These are phyloP conservation scores for Erysimum pusillum DNA, from an alignment of 441 rosid species.

Conservation along the genomic window DNA sequence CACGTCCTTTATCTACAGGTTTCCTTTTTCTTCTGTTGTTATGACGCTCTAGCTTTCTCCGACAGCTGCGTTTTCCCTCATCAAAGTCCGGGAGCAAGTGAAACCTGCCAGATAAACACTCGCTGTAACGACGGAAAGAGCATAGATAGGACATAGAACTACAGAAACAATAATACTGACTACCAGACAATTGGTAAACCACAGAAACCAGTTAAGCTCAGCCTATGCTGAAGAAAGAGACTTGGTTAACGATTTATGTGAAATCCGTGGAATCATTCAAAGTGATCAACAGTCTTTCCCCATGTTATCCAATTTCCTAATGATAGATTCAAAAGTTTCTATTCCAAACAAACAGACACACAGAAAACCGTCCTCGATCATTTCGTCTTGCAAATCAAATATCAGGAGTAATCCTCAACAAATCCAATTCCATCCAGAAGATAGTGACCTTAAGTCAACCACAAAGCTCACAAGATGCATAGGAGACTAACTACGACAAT, in stretches of 20 bases:
- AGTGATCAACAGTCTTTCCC: conserved; percentile 19
- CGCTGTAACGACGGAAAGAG: conserved; percentile 15
- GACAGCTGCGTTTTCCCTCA: conserved; percentile 89
- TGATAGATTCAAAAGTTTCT: conserved; percentile 19
- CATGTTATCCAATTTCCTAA: conserved; percentile 16
- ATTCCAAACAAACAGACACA: conserved; percentile 9
- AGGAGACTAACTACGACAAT: conserved; percentile 4
- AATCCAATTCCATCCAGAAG: conserved; percentile 7
- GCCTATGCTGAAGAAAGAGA: conserved; percentile 19
- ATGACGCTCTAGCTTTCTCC: conserved; percentile 92
- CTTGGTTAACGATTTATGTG: conserved; percentile 4
- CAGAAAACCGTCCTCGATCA: conserved; percentile 1
- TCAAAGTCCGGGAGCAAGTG: conserved; percentile 86
- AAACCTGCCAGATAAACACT: conserved; percentile 64
- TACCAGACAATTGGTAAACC: conserved; percentile 9
- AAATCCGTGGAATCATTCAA: conserved; percentile 28
- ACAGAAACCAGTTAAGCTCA: conserved; percentile 13
- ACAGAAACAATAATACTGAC: conserved; percentile 11
- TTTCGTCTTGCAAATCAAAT: background rate
- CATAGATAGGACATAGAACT: background rate
- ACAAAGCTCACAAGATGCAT: conserved; percentile 17
- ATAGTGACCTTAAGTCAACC: conserved; percentile 28
- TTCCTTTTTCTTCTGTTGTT: conserved; percentile 84
- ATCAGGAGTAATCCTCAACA: background rate
- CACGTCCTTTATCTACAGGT: conserved; percentile 55